These are phyloP conservation scores for Tuber microsphaerosporum DNA, from an alignment of 495 filamentous ascomycete species.

Conservation along the genomic window DNA sequence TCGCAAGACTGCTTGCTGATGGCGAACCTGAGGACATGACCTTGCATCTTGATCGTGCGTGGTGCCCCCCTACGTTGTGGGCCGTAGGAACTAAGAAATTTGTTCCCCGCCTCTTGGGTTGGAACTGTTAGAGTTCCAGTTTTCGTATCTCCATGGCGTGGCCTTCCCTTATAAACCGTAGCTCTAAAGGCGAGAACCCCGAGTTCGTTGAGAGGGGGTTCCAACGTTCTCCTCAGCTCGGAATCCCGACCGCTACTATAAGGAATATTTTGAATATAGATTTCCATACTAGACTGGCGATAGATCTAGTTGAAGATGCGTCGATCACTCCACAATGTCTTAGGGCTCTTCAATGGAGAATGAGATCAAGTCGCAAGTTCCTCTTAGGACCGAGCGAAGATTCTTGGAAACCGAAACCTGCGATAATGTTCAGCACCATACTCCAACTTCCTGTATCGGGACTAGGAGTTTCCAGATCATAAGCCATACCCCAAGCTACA, in stretches of 20 bases:
- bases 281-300: slow-evolving; percentile 41
- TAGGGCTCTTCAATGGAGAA: not conserved
- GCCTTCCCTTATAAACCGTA: slow-evolving; percentile 37
- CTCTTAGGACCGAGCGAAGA: not conserved
- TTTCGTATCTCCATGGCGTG: not conserved
- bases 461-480: not conserved
- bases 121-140: slow-evolving; percentile 45
- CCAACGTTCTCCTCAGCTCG: slow-evolving; percentile 41
- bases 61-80: not conserved
- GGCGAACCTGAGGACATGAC: slow-evolving; percentile 8
- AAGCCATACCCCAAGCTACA: not conserved
- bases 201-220: slow-evolving; percentile 40
- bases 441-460: not conserved
- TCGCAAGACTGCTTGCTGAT: slow-evolving; percentile 14
- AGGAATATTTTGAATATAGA: slow-evolving; percentile 46
- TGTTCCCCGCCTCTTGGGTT: slow-evolving; percentile 38
- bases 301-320: not conserved
- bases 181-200: slow-evolving; percentile 43
- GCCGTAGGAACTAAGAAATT: slow-evolving; percentile 42
- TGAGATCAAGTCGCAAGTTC: not conserved
- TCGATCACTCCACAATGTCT: not conserved
- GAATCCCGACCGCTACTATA: slow-evolving; percentile 39
- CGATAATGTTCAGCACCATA: not conserved
- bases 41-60: slow-evolving; percentile 8
- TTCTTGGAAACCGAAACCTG: not conserved